phyloP scores from a whole-genome alignment of 441 rosid species.

The Gossypium trilobum region DNA sequence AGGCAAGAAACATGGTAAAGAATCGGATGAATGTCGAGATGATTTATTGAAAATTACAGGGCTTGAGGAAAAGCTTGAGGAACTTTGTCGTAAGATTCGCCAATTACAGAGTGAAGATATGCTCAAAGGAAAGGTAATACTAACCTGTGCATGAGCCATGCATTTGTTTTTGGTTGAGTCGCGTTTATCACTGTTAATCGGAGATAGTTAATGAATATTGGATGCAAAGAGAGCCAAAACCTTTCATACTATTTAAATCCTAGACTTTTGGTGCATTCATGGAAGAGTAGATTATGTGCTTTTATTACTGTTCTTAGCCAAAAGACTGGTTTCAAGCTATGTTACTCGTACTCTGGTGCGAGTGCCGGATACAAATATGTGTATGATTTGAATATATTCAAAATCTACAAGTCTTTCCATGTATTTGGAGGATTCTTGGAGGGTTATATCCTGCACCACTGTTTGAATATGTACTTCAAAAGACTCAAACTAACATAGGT shows the following conservation, averaged over 20 bases:
- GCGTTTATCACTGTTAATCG: background rate
- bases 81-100: slow-evolving; percentile 38
- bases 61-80: slow-evolving; percentile 56
- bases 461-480: background rate
- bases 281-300: background rate
- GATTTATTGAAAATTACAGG: slow-evolving; percentile 23
- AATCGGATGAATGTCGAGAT: slow-evolving; percentile 26
- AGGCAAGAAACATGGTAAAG: slow-evolving; percentile 21
- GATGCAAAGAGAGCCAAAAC: background rate
- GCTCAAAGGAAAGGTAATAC: slow-evolving; percentile 52
- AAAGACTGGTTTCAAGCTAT: background rate
- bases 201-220: background rate
- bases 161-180: background rate
- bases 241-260: background rate
- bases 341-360: background rate
- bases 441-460: background rate
- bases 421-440: background rate
- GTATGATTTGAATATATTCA: background rate
- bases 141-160: background rate
- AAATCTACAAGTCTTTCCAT: background rate
- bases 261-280: background rate
- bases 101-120: slow-evolving; percentile 41
- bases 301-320: background rate
- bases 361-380: background rate
- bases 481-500: background rate